Evolutionary conservation across 176 grass and related monocot species (phyloP), one percentile per base, ranked within the genome.

Genomic region (Hordeum marinum): DNA sequence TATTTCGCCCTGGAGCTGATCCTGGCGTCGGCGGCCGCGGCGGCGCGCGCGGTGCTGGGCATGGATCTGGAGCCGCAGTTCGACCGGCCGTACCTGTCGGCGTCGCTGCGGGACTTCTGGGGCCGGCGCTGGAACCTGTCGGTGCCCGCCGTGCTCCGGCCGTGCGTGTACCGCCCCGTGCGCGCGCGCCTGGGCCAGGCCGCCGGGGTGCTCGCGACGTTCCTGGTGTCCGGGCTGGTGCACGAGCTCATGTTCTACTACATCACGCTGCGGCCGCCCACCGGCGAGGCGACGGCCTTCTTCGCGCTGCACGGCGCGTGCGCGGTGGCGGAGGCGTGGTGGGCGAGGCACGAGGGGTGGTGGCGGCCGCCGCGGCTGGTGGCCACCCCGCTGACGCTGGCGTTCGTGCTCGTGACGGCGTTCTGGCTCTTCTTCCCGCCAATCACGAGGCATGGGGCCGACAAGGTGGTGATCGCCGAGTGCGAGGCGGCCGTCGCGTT

Each of bases 161-260:
- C 59, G 42, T 83, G 86, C 45, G 85, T 96, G 26, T 85, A 86
- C 89, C 78, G 36, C 58, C 94, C 91, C 36, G 84, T 96, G 46
- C 83, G 89, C 46, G 77, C 77, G 26, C n/a, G 67, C 37, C 68
- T 72, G 50, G 94, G 87, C 41, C 17, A 8, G 21, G 6, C 89
- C 7, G 89, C 86, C 0, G 88, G 64, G 6, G 78, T 89, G 63
- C 72, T 93, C 0, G 89, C 89, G 4, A n/a, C 87, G 70, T 96
- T 96, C 83, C 67, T 80, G 20, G 73, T 91, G 14, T 96, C 94
- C 0, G 94, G 91, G 3, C 35, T 93, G 0, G 89, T 93, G 94
- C 94, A 96, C 78, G 94, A 96, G 81, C 72, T 63, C 7, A 87
- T 93, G 84, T 91, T 96, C 85, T 90, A 60, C 65, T 96, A 96